phyloP scores from a whole-genome alignment of 148 eudicot genomes.

The Hydrangea macrophylla region DNA sequence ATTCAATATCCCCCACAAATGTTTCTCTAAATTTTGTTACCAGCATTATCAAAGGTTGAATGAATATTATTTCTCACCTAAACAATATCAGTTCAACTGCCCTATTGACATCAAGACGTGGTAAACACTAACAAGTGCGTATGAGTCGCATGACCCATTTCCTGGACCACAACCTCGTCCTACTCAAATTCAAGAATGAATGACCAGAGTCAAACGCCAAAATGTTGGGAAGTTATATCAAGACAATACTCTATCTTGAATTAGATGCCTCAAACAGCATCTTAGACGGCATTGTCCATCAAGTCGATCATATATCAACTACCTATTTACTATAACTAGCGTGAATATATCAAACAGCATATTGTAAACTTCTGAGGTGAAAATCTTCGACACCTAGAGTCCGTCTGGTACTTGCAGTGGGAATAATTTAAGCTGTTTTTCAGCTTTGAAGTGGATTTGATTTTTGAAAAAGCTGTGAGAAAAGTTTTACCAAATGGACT shows the following conservation, averaged over 20 bases:
- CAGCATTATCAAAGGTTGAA: no score
- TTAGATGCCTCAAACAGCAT: not conserved
- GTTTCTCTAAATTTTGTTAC: no score
- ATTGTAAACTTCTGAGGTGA: constrained; percentile 8
- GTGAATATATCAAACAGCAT: not conserved
- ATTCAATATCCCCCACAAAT: no score
- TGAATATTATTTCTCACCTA: no score
- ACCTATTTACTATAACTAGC: not conserved
- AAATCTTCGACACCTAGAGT: constrained; percentile 6
- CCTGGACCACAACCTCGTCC: not conserved
- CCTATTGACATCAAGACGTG: no score
- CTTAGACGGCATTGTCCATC: not conserved
- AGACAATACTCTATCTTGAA: not conserved
- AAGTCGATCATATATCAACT: not conserved
- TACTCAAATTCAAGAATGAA: no score
- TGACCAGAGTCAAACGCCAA: not conserved
- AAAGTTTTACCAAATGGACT: no score
- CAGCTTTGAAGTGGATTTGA: no score
- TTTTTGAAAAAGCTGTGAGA: no score
- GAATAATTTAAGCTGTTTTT: no score
- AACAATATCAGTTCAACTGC: no score
- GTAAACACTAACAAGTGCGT: not conserved
- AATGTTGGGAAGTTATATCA: not conserved
- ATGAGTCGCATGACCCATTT: not conserved
- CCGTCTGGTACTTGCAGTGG: no score